A percentile compares a stretch with the other conserved stretches of the same genome.
phyloP scores from a whole-genome alignment of 495 filamentous ascomycete genomes.

The Evernia prunastri region DNA sequence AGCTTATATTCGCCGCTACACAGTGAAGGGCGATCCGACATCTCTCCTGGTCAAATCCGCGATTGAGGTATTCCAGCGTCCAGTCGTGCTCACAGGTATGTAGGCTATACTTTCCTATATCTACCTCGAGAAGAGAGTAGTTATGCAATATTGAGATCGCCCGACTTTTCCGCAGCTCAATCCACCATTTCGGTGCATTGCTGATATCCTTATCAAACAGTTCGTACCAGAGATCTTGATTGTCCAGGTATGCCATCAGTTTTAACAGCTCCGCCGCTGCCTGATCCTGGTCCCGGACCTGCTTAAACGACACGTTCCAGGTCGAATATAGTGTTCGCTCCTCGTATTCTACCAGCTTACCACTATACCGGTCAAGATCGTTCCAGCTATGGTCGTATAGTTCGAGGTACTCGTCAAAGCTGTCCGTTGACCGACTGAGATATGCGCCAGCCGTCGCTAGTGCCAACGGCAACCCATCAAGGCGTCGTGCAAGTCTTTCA shows the following conservation, averaged over 20 bases:
- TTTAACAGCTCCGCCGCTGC: slow-evolving; percentile 39
- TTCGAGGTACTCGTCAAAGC: slow-evolving; percentile 18
- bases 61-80: slow-evolving; percentile 33
- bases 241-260: slow-evolving; percentile 44
- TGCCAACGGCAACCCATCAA: slow-evolving; percentile 30
- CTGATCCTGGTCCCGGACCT: slow-evolving; percentile 34
- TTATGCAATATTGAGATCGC: slow-evolving; percentile 13
- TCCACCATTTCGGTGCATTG: slow-evolving; percentile 14
- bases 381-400: slow-evolving; percentile 16
- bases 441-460: slow-evolving; percentile 29
- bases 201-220: slow-evolving; percentile 22
- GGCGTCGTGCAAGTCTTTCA: slow-evolving; percentile 16
- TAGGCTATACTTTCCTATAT: slow-evolving; percentile 30
- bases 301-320: slow-evolving; percentile 41
- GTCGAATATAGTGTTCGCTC: slow-evolving; percentile 34
- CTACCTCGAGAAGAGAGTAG: slow-evolving; percentile 17
- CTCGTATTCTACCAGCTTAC: slow-evolving; percentile 12
- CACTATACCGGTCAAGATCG: slow-evolving; percentile 19
- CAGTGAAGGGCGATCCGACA: slow-evolving; percentile 16
- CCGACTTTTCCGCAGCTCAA: slow-evolving; percentile 8
- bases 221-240: slow-evolving; percentile 47
- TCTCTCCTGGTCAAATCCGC: slow-evolving; percentile 14
- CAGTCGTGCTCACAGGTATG: slow-evolving; percentile 39
- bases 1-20: slow-evolving; percentile 11
- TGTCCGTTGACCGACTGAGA: slow-evolving; percentile 18